A percentile compares a stretch with the other conserved stretches of the same genome.
phyloP scores from a whole-genome alignment of 73 alveolate species.

The Symbiodinium pilosum region DNA sequence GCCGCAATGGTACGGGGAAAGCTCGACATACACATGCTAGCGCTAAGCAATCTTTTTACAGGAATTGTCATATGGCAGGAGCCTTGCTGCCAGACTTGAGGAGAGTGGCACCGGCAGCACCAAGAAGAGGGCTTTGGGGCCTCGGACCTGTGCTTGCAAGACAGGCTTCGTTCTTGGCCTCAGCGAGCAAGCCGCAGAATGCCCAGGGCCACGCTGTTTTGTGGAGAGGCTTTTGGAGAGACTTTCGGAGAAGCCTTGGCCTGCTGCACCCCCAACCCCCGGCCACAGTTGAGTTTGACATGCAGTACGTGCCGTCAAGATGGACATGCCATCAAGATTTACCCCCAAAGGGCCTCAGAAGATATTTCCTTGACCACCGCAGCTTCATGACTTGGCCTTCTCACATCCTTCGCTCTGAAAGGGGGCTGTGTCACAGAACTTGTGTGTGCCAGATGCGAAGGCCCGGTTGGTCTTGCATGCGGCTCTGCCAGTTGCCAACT shows the following conservation, averaged over 20 bases:
- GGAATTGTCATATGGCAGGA: background rate
- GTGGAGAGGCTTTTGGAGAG: too few relatives aligned
- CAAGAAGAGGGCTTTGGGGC: background rate
- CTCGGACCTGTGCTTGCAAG: background rate
- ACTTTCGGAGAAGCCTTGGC: background rate
- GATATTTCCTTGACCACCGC: background rate
- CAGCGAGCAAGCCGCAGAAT: background rate
- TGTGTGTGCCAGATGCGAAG: too few relatives aligned
- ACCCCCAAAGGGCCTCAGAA: background rate
- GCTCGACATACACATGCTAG: background rate
- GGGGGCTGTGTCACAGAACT: background rate
- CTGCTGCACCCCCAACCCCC: too few relatives aligned
- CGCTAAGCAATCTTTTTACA: too few relatives aligned
- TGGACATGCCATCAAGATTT: too few relatives aligned
- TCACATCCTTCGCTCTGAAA: background rate
- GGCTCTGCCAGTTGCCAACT: too few relatives aligned
- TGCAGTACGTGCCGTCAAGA: too few relatives aligned
- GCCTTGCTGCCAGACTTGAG: background rate
- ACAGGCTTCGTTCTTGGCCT: background rate
- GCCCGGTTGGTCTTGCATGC: too few relatives aligned
- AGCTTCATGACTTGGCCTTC: background rate
- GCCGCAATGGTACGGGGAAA: background rate
- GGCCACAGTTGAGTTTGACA: too few relatives aligned
- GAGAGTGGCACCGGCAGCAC: background rate
- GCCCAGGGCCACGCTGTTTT: background rate